Percentiles rank a stretch among this genome's conserved stretches.
Conservation (phyloP, 805 yeast genomes). For the Nakazawaea wyomingensis region DNA sequence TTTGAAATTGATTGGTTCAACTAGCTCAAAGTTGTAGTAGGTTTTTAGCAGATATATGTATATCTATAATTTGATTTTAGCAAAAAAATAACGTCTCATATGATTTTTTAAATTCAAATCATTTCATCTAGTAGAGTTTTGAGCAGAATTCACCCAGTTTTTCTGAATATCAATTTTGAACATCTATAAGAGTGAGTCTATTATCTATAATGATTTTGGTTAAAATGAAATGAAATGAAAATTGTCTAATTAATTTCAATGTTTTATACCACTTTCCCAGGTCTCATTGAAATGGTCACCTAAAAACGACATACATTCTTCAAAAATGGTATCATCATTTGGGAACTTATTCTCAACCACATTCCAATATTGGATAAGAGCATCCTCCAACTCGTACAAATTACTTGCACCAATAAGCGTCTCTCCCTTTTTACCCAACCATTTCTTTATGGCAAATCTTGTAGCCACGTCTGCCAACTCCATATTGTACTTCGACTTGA, state of each 20-base stretch:
- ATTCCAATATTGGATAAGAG: constrained; percentile 51
- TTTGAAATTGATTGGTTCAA: constrained; percentile 34
- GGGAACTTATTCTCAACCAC: constrained; percentile 29
- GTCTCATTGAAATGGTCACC: constrained; percentile 58
- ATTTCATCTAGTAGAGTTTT: background rate
- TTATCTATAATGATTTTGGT: too few species aligned
- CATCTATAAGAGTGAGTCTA: too few species aligned
- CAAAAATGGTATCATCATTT: constrained; percentile 40
- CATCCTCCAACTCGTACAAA: constrained; percentile 56
- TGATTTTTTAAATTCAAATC: background rate
- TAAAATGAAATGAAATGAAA: too few species aligned
- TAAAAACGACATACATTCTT: constrained; percentile 36
- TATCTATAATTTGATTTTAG: background rate
- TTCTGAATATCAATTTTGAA: too few species aligned
- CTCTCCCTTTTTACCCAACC: constrained; percentile 47
- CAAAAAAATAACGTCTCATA: background rate
- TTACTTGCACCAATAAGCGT: constrained; percentile 78
- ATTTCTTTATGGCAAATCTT: constrained; percentile 61
- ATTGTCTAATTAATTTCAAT: too few species aligned
- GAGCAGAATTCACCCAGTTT: too few species aligned
- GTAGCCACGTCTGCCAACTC: constrained; percentile 83
- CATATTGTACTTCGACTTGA: constrained; percentile 33
- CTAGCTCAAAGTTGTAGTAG: constrained; percentile 19
- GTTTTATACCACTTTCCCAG: constrained; percentile 45
- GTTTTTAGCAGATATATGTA: background rate